Evolutionary conservation across 2,329 filamentous ascomycete genomes (phyloP), one percentile per base, ranked within the genome.

Genomic region (Shiraia bambusicola): DNA sequence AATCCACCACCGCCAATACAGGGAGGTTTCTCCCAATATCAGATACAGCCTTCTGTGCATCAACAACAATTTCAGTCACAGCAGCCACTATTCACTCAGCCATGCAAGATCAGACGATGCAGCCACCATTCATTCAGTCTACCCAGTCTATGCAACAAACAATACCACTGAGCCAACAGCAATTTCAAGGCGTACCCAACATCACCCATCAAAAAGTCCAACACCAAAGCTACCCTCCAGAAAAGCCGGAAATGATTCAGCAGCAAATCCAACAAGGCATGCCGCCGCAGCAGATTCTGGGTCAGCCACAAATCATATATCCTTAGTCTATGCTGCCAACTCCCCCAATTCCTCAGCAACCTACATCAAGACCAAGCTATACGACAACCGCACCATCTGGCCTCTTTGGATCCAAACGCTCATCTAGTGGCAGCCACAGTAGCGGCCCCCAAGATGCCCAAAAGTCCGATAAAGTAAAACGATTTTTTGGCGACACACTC

Each of bases 401-500:
- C 0, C 51, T 61, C n/a, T 64, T 63, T 32, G 52, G 52, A 1
- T 28, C 46, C 24, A 59, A 59, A 32, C 50, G 52, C 19, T 49
- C 52, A 22, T 34, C 46, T 10, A 22, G 19, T 22, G 8, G 19
- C 19, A 41, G 52, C 28, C 54, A 59, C 22, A 50, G 31, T n/a
- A 33, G 33, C 16, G 57, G 51, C 13, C 59, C 57, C 2, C 47
- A 58, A 40, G 62, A 65, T 22, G 58, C 57, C 8, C 58, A 59
- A 25, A 51, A 64, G 35, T 60, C 60, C 1, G 59, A 57, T 31
- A 50, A 42, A 10, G 60, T 64, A 5, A 58, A 63, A 34, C 58
- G 66, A 6, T 68, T 69, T 52, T 55, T 69, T 16, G 66, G 64
- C 24, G 64, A 69, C 47, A 69, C 65, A 0, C 56, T 69, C 2